Evolutionary conservation across 495 filamentous ascomycete species (phyloP).

Genomic region (Tuber calosporum): DNA sequence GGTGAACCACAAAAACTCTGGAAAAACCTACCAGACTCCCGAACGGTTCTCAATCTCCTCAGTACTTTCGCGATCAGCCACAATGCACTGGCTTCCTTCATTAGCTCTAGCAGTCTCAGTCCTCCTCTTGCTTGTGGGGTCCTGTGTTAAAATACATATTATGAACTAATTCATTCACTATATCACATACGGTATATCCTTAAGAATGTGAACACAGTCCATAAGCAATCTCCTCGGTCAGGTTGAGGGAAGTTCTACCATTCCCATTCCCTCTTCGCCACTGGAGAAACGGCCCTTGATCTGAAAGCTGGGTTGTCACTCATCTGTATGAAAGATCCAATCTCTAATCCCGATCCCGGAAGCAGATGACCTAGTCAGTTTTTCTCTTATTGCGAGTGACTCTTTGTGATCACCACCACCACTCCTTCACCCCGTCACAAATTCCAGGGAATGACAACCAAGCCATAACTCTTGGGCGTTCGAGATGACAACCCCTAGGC

Average conservation of each 20-base stretch:
- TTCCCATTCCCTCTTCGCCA: not conserved
- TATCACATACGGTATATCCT: not conserved
- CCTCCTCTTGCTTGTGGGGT: not conserved
- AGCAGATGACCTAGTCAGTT: not conserved
- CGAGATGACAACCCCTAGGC: not conserved
- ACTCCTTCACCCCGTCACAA: not conserved
- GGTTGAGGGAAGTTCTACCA: not conserved
- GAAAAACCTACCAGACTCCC: not conserved
- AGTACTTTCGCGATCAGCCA: not conserved
- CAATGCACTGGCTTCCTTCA: not conserved
- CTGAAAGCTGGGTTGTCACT: not conserved
- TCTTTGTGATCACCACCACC: not conserved
- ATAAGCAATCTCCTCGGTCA: not conserved
- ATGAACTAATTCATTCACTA: too few relatives aligned
- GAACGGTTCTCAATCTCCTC: not conserved
- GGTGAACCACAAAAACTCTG: not conserved
- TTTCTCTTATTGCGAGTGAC: not conserved
- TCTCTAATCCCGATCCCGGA: not conserved
- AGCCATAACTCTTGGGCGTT: not conserved
- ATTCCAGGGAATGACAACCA: not conserved
- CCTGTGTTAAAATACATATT: not conserved
- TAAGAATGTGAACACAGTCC: not conserved
- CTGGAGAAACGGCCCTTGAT: not conserved
- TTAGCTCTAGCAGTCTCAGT: not conserved
- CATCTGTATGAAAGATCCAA: not conserved